These are phyloP conservation scores for Colletotrichum musicola DNA, from an alignment of 2,329 filamentous ascomycete genomes.

Conservation along the genomic window DNA sequence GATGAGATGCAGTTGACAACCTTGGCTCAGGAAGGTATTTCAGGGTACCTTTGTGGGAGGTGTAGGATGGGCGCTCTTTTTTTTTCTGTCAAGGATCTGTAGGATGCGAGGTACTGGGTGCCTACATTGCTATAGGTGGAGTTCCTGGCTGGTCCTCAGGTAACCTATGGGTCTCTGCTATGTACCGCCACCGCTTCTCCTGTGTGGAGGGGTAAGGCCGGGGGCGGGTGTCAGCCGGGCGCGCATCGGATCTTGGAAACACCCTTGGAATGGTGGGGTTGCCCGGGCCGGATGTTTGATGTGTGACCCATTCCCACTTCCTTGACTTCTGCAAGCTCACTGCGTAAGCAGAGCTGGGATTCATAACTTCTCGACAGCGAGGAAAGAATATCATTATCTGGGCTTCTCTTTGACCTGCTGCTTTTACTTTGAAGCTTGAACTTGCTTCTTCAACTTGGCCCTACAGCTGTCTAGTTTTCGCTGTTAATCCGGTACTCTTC, in stretches of 20 bases:
- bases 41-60: constrained; percentile 4
- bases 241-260: constrained; percentile 38
- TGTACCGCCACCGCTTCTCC: not conserved
- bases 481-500: too few relatives aligned
- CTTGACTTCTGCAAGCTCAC: constrained; percentile 11
- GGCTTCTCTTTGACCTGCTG: too few relatives aligned
- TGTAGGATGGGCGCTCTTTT: not conserved
- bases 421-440: too few relatives aligned
- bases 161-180: not conserved
- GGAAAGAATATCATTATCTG: not conserved
- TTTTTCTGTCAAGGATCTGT: not conserved
- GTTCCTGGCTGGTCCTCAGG: not conserved
- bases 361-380: not conserved
- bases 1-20: constrained; percentile 29
- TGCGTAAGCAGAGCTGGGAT: constrained; percentile 15
- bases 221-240: constrained; percentile 31
- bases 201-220: constrained; percentile 27
- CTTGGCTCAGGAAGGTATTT: constrained; percentile 6
- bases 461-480: too few relatives aligned
- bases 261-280: constrained; percentile 36
- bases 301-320: not conserved
- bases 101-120: not conserved
- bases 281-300: constrained; percentile 12
- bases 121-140: not conserved
- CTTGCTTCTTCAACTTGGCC: too few relatives aligned